phyloP scores from a whole-genome alignment of 805 yeast genomes.

The Zygotorulaspora chibaensis region DNA sequence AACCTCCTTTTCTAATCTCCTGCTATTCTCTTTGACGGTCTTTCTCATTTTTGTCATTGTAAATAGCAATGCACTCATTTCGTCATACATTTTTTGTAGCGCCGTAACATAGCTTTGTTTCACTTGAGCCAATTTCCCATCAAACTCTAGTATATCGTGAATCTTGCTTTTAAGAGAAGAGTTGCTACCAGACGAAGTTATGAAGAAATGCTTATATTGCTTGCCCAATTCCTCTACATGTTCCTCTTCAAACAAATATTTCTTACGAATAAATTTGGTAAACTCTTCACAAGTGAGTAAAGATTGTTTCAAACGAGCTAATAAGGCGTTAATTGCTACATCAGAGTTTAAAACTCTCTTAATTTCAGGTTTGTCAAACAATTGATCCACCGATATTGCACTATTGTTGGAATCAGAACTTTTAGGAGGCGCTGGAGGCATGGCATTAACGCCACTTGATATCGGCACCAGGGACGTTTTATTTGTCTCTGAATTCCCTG shows the following conservation, averaged over 20 bases:
- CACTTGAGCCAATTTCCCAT: slow-evolving; percentile 69
- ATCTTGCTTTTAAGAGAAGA: slow-evolving; percentile 59
- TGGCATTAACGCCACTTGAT: not conserved
- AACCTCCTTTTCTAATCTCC: slow-evolving; percentile 78
- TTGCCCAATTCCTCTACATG: slow-evolving; percentile 71
- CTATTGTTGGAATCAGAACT: slow-evolving; percentile 2
- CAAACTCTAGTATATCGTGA: slow-evolving; percentile 67
- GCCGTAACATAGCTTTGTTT: slow-evolving; percentile 75
- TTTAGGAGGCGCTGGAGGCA: slow-evolving; percentile 3
- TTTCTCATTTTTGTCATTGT: slow-evolving; percentile 74
- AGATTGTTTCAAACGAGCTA: slow-evolving; percentile 72
- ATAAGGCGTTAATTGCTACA: slow-evolving; percentile 67
- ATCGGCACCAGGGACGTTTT: too few relatives aligned
- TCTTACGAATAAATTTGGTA: slow-evolving; percentile 69
- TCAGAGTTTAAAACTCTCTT: slow-evolving; percentile 58
- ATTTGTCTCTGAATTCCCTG: too few relatives aligned
- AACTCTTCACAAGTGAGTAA: slow-evolving; percentile 82
- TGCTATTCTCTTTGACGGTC: slow-evolving; percentile 72
- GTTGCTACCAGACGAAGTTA: slow-evolving; percentile 17
- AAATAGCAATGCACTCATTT: slow-evolving; percentile 63
- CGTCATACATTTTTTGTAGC: slow-evolving; percentile 80
- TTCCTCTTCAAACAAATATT: slow-evolving; percentile 73
- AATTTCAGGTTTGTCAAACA: slow-evolving; percentile 51
- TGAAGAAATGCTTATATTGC: slow-evolving; percentile 49
- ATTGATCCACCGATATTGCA: slow-evolving; percentile 7